Conservation (phyloP, 2,329 filamentous ascomycete genomes). For the Ophiostoma populinum region DNA sequence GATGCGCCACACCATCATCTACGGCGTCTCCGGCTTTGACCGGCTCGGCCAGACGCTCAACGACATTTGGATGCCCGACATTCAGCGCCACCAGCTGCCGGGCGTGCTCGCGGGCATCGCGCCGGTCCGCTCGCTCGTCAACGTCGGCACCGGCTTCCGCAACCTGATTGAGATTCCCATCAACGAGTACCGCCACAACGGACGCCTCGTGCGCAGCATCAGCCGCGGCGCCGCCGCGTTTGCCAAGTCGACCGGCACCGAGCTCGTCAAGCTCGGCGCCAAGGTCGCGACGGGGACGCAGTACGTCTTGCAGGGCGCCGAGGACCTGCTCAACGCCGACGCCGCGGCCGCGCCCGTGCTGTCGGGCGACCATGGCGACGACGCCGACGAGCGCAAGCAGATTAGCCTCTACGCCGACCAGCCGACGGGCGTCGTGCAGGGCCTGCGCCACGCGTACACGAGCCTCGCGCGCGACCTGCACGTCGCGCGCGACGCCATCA, state of each 20-base stretch:
- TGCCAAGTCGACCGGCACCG: slow-evolving; percentile 81
- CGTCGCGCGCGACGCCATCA: slow-evolving; percentile 74
- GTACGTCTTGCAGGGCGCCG: slow-evolving; percentile 76
- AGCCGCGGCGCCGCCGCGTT: slow-evolving; percentile 82
- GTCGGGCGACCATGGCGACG: slow-evolving; percentile 24
- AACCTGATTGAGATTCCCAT: slow-evolving; percentile 83
- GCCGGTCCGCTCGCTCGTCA: slow-evolving; percentile 77
- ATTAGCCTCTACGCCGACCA: slow-evolving; percentile 91
- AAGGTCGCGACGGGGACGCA: slow-evolving; percentile 92
- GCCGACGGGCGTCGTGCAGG: slow-evolving; percentile 74
- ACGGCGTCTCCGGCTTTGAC: slow-evolving; percentile 82
- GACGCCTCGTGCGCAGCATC: slow-evolving; percentile 77
- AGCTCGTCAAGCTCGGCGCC: slow-evolving; percentile 84
- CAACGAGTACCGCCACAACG: slow-evolving; percentile 85
- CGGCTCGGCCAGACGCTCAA: slow-evolving; percentile 79
- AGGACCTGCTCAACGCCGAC: slow-evolving; percentile 49
- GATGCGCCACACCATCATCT: slow-evolving; percentile 77
- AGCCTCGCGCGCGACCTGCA: slow-evolving; percentile 78
- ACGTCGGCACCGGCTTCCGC: slow-evolving; percentile 72
- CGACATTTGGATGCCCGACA: slow-evolving; percentile 91
- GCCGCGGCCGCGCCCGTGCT: slow-evolving; percentile 16
- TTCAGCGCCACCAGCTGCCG: slow-evolving; percentile 75
- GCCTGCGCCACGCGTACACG: slow-evolving; percentile 64
- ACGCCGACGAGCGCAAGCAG: slow-evolving; percentile 52
- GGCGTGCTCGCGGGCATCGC: slow-evolving; percentile 77